Base-by-base conservation (phyloP, 345 rosid genomes). In the Psidium friedrichsthalianum region DNA sequence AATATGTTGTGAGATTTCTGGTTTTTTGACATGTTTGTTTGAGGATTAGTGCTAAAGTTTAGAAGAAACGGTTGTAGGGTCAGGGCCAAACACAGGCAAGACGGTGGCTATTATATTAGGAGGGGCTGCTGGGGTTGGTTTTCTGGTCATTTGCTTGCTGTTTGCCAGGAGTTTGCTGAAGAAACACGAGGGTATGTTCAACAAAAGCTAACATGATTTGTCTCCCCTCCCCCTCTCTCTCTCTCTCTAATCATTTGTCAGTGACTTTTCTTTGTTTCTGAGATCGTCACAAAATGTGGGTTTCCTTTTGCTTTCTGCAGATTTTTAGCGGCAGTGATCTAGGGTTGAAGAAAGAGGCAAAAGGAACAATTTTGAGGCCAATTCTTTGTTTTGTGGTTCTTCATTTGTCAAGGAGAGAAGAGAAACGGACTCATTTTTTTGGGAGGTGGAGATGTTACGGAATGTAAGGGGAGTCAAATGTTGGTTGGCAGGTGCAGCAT, bases 101-200 rank as follows among this genome's bases (percentile, higher is more conserved):
- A 95, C 98, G 21, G 99, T 96, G 93, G 99, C 99, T 88, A 96
- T 97, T 86, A 95, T 97, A 90, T 85, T 97, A 82, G 99, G 99
- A 90, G 99, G 99, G 84, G 97, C 95, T 74, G 98, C 95, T 85
- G 98, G 93, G 80, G 94, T 97, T 40, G 99, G 95, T 56, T 97
- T 97, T 87, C 89, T 97, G 86, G 94, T 97, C 78, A 97, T 96
- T 83, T 93, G 94, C 85, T 89, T 96, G 90, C 85, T 97, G 90
- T 96, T 93, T 90, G 98, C 98, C 36, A 94, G 95, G 88, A 87
- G 86, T 87, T 87, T 94, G 91, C 82, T 90, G 93, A 97, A 92
- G 96, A 97, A 93, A 90, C 93, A 74, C 74, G 99, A 96, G 36
- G 99, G 99, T 96, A 92, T 69, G 80, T 69, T 36, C 9, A 69